Percentiles rank a stretch among this genome's conserved stretches.
Conservation (phyloP, 177 flowering plant genomes). For the Tripterygium wilfordii region DNA sequence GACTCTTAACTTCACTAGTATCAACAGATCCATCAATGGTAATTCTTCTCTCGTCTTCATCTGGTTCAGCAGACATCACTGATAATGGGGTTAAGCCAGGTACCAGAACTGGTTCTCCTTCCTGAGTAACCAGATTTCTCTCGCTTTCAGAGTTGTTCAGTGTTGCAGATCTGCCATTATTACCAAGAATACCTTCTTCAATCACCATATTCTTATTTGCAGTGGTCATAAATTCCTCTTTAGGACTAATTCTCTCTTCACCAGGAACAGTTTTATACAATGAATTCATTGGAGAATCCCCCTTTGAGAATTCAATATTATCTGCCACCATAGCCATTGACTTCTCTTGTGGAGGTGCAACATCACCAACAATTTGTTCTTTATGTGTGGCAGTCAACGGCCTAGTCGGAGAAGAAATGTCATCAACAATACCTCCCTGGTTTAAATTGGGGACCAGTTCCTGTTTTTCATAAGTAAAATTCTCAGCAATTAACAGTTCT, state of each 20-base stretch:
- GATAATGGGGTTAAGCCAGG: slow-evolving; percentile 49
- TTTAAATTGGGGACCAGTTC: not conserved
- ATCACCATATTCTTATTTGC: not conserved
- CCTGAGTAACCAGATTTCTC: slow-evolving; percentile 8
- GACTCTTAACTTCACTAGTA: slow-evolving; percentile 20
- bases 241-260: slow-evolving; percentile 6
- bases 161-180: slow-evolving; percentile 15
- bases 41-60: slow-evolving; percentile 14
- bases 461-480: slow-evolving; percentile 3
- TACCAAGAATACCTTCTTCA: slow-evolving; percentile 8
- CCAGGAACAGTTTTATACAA: not conserved
- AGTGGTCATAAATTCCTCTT: slow-evolving; percentile 6
- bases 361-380: slow-evolving; percentile 1
- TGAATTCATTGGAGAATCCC: slow-evolving; percentile 1
- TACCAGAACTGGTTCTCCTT: slow-evolving; percentile 50
- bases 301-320: slow-evolving; percentile 10
- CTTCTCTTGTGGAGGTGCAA: slow-evolving; percentile 13
- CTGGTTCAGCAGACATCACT: slow-evolving; percentile 7
- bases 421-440: slow-evolving; percentile 4
- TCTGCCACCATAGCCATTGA: slow-evolving; percentile 18
- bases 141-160: slow-evolving; percentile 7
- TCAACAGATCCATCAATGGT: slow-evolving; percentile 15
- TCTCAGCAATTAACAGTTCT: slow-evolving; percentile 9
- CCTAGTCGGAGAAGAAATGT: not conserved
- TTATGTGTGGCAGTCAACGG: not conserved